Conservation (phyloP, 306 rosid species). For the Quercus gilva region DNA sequence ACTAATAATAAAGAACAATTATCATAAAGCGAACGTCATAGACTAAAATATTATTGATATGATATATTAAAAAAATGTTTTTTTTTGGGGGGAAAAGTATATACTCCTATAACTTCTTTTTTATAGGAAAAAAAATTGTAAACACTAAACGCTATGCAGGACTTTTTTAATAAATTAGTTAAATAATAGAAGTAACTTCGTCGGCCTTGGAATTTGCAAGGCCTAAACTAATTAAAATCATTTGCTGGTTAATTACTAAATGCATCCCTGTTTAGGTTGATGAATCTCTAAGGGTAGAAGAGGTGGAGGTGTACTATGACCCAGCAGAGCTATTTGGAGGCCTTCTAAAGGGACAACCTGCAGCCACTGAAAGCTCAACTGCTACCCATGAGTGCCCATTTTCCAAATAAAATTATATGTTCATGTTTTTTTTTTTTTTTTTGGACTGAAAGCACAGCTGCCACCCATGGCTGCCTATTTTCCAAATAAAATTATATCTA, state of each 20-base stretch:
- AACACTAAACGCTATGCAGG: no score
- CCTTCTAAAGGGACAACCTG: conserved; percentile 39
- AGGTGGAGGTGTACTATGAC: conserved; percentile 66
- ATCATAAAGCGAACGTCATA: no score
- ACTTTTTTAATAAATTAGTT: no score
- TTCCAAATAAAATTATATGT: not conserved
- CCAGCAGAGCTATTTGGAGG: conserved; percentile 71
- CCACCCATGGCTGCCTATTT: conserved; percentile 27
- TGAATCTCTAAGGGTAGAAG: conserved; percentile 54
- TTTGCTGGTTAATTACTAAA: not conserved
- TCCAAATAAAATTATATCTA: not conserved
- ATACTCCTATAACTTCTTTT: no score
- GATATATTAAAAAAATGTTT: no score
- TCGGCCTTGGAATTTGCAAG: no score
- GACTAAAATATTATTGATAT: no score
- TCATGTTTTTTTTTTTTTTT: no score
- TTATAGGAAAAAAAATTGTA: no score
- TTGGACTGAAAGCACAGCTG: not conserved
- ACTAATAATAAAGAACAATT: no score
- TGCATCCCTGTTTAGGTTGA: conserved; percentile 43
- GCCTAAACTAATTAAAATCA: not conserved
- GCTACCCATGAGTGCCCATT: conserved; percentile 27
- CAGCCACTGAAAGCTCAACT: not conserved
- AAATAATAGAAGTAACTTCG: no score
- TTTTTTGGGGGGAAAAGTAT: no score